These are phyloP conservation scores for Paraconiothyrium sp. DNA, from an alignment of 2,329 filamentous ascomycete genomes.

Conservation along the genomic window DNA sequence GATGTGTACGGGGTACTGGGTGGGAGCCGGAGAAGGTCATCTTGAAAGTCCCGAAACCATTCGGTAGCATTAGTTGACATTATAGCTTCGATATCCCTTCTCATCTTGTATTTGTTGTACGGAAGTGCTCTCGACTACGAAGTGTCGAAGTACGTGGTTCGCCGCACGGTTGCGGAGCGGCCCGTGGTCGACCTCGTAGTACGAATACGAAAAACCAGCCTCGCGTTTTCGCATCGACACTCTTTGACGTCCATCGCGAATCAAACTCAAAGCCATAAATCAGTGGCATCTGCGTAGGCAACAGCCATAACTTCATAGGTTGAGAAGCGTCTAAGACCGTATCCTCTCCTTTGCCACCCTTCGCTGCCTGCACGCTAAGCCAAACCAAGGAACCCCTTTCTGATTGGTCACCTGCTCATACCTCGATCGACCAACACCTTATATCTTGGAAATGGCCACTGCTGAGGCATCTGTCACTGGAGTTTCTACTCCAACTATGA, in stretches of 20 bases:
- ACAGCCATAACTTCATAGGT: neutral
- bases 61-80: too few species aligned
- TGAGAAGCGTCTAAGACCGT: neutral
- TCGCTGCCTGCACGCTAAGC: slow-evolving; percentile 22
- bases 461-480: neutral
- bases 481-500: neutral
- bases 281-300: neutral
- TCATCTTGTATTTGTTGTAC: neutral
- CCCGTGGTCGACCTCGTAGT: neutral
- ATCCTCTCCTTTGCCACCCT: neutral
- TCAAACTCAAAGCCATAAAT: neutral
- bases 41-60: too few species aligned
- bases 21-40: too few species aligned
- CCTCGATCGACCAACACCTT: neutral
- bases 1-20: neutral
- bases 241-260: neutral
- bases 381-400: slow-evolving; percentile 14
- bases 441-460: neutral
- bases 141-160: neutral
- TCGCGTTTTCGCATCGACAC: neutral
- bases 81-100: neutral
- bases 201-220: neutral
- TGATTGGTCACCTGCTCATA: slow-evolving; percentile 6
- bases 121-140: neutral
- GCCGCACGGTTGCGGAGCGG: slow-evolving; percentile 3